Conservation (phyloP, 2,329 filamentous ascomycete species). For the Macroventuria anomochaeta region DNA sequence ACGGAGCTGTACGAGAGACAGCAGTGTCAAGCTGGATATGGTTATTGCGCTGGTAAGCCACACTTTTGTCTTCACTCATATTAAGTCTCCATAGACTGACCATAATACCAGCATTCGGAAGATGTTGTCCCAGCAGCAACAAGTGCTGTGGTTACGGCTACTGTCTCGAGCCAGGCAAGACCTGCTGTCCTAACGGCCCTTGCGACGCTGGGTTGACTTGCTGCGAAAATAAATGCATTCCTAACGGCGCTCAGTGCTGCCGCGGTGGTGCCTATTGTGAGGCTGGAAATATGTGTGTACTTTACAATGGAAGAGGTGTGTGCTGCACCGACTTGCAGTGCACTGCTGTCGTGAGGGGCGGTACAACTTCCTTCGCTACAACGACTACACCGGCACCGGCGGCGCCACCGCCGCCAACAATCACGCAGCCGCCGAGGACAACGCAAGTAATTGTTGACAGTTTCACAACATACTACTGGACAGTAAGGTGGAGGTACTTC, state of each 20-base stretch:
- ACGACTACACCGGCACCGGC: conserved; percentile 4
- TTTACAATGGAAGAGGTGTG: conserved; percentile 13
- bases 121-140: conserved; percentile 18
- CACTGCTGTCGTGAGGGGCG: conserved; percentile 22
- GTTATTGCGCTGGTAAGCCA: conserved; percentile 24
- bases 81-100: not conserved
- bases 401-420: not conserved
- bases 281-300: conserved; percentile 24
- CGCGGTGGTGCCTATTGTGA: conserved; percentile 21
- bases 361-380: conserved; percentile 17
- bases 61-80: not conserved
- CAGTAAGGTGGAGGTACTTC: conserved; percentile 27
- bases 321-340: conserved; percentile 28
- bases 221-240: conserved; percentile 23
- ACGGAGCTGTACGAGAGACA: conserved; percentile 17
- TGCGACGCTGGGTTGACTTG: conserved; percentile 18
- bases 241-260: conserved; percentile 20
- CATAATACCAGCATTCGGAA: conserved; percentile 13
- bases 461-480: conserved; percentile 24
- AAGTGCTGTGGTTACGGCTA: conserved; percentile 25
- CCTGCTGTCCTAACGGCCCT: conserved; percentile 22
- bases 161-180: conserved; percentile 23
- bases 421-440: conserved; percentile 18
- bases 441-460: conserved; percentile 9
- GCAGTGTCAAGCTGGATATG: conserved; percentile 21